Evolutionary conservation across 306 rosid genomes (phyloP), one percentile per base, ranked within the genome.

Genomic region (Biancaea sappan): DNA sequence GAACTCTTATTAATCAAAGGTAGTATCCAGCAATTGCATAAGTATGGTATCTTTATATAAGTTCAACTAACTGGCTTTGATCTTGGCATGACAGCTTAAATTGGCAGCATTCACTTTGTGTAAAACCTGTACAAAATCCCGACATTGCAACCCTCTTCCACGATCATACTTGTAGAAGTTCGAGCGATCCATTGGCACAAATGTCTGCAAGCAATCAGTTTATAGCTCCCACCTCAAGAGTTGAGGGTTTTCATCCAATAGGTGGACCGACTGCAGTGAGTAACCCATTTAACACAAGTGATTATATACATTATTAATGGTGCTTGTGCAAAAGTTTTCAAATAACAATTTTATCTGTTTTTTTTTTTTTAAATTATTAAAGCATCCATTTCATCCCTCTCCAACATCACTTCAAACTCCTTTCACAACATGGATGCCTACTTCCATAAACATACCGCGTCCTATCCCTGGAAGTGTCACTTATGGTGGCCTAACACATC

Each of bases 1-100:
- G 69, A 60, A 66, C 18, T 40, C 86, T 87, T 8, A 16, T 82
- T 59, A 69, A 81, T 78, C 88, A 87, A 58, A 81, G 88, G 91
- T 84, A 65, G 11, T 11, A 60, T 58, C 11, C 41, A 28, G 47
- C 5, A 16, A 15, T 25, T 24, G 6, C 29, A 12, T 1, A 31
- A 56, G 19, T 35, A 56, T 28, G 19, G 16, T 25, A 37, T 18
- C 8, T 13, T 51, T 32, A 0, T 35, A 35, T 62, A 28, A 11
- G 40, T 58, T 18, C 14, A n/a, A 43, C 50, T 37, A 75, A 64
- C n/a, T 75, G 66, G 46, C 34, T 77, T 57, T 13, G 26, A 32
- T 47, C 52, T 51, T 35, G 74, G n/a, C 63, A 28, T 69, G 62
- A 34, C 75, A 77, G 81, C 60, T 31, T 58, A 22, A 68, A 69